Conservation (phyloP, 768 basidiomycete genomes). For the Termitomyces sp. region DNA sequence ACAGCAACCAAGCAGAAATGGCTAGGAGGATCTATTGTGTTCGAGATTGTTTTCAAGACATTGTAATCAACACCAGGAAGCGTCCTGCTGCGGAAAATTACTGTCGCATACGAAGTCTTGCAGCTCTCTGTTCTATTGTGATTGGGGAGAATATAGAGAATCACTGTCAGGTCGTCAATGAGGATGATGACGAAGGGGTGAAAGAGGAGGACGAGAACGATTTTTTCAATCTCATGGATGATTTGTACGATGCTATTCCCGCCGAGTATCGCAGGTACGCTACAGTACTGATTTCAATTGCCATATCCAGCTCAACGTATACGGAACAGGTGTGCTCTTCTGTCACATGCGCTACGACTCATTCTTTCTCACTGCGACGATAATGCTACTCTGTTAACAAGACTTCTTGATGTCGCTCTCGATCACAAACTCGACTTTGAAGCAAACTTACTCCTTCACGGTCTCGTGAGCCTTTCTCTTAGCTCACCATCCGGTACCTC, state of each 20-base stretch:
- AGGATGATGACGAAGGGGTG: slow-evolving; percentile 8
- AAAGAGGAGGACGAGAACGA: slow-evolving; percentile 22
- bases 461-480: slow-evolving; percentile 37
- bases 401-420: slow-evolving; percentile 49
- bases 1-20: slow-evolving; percentile 30
- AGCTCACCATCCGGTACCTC: slow-evolving; percentile 16
- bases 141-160: slow-evolving; percentile 43
- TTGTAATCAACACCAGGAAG: slow-evolving; percentile 33
- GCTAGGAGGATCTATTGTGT: slow-evolving; percentile 49
- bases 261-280: slow-evolving; percentile 47
- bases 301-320: background rate
- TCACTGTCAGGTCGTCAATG: slow-evolving; percentile 17
- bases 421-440: slow-evolving; percentile 39
- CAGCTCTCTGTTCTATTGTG: slow-evolving; percentile 41
- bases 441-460: slow-evolving; percentile 37
- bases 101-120: slow-evolving; percentile 29
- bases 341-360: slow-evolving; percentile 50
- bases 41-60: slow-evolving; percentile 51
- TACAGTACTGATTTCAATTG: background rate
- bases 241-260: slow-evolving; percentile 51
- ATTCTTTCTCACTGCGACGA: slow-evolving; percentile 41
- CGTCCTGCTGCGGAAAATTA: background rate
- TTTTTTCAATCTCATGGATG: slow-evolving; percentile 24
- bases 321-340: slow-evolving; percentile 37
- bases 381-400: slow-evolving; percentile 44